These are phyloP conservation scores for Phytopythium vexans DNA, from an alignment of 352 stramenopile species.

Conservation along the genomic window DNA sequence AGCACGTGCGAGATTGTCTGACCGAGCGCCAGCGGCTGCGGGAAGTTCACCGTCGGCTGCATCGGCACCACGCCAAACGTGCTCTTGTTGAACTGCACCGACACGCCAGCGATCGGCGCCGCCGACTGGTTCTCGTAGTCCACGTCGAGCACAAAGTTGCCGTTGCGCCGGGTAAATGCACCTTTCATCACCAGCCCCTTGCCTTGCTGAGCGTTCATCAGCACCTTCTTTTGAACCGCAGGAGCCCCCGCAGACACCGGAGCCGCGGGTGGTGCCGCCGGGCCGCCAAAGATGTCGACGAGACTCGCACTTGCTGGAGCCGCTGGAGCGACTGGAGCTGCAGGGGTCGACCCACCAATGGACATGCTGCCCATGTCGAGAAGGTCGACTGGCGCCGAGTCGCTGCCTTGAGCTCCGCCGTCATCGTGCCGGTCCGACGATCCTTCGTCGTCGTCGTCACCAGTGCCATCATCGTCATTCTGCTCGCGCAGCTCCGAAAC, in stretches of 20 bases:
- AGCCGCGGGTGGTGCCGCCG: slow-evolving; percentile 24
- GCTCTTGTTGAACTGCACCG: slow-evolving; percentile 98
- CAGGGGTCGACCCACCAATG: slow-evolving; percentile 46
- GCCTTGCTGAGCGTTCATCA: slow-evolving; percentile 74
- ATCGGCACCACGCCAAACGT: slow-evolving; percentile 94
- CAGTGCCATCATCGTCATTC: slow-evolving; percentile 47
- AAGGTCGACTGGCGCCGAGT: slow-evolving; percentile 50
- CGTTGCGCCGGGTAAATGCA: slow-evolving; percentile 55
- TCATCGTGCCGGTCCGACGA: slow-evolving; percentile 57
- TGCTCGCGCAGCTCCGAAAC: slow-evolving; percentile 72
- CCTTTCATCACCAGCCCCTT: slow-evolving; percentile 91
- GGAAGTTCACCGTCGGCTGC: slow-evolving; percentile 88
- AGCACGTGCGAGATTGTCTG: slow-evolving; percentile 74
- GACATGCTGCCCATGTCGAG: slow-evolving; percentile 87
- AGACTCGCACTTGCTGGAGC: slow-evolving; percentile 36
- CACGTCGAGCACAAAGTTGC: slow-evolving; percentile 69
- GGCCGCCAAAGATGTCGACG: slow-evolving; percentile 85
- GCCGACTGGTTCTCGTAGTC: slow-evolving; percentile 89
- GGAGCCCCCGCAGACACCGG: slow-evolving; percentile 12
- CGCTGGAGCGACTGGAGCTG: slow-evolving; percentile 23
- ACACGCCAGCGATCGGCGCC: slow-evolving; percentile 85
- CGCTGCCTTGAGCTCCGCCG: slow-evolving; percentile 20
- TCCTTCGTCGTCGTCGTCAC: slow-evolving; percentile 58
- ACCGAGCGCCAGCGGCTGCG: slow-evolving; percentile 58
- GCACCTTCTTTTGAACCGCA: slow-evolving; percentile 58